phyloP scores from a whole-genome alignment of 306 rosid genomes.

The Betula pendula region DNA sequence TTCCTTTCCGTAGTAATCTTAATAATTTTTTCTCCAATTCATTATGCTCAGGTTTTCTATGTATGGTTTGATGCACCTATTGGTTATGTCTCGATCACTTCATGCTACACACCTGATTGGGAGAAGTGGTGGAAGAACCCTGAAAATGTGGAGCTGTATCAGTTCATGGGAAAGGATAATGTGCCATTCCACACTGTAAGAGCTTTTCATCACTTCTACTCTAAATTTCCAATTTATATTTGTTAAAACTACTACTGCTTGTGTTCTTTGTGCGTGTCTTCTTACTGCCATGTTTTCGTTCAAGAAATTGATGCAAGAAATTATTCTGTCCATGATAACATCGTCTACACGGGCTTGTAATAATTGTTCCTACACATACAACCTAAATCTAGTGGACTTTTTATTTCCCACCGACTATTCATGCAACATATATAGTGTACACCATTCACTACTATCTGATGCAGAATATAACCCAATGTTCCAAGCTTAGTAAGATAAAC shows the following conservation, averaged over 20 bases:
- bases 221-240: not conserved
- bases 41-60: slow-evolving; percentile 73
- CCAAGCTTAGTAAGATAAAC: too few species aligned
- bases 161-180: slow-evolving; percentile 98
- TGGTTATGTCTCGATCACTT: slow-evolving; percentile 88
- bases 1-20: not conserved
- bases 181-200: slow-evolving; percentile 99
- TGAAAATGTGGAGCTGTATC: slow-evolving; percentile 85
- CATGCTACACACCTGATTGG: slow-evolving; percentile 89
- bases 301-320: not conserved
- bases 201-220: slow-evolving; percentile 2
- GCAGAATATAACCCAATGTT: too few species aligned
- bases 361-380: not conserved
- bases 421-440: not conserved
- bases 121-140: slow-evolving; percentile 99
- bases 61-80: slow-evolving; percentile 99
- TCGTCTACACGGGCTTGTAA: not conserved
- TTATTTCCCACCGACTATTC: not conserved
- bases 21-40: not conserved
- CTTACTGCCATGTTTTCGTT: not conserved
- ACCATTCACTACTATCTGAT: not conserved
- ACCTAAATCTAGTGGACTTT: not conserved
- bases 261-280: not conserved
- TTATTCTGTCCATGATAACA: not conserved
- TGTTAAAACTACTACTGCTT: not conserved